Percentiles rank a stretch among this genome's conserved stretches.
These are phyloP conservation scores for Cicer bijugum DNA, from an alignment of 306 rosid genomes.

Conservation along the genomic window DNA sequence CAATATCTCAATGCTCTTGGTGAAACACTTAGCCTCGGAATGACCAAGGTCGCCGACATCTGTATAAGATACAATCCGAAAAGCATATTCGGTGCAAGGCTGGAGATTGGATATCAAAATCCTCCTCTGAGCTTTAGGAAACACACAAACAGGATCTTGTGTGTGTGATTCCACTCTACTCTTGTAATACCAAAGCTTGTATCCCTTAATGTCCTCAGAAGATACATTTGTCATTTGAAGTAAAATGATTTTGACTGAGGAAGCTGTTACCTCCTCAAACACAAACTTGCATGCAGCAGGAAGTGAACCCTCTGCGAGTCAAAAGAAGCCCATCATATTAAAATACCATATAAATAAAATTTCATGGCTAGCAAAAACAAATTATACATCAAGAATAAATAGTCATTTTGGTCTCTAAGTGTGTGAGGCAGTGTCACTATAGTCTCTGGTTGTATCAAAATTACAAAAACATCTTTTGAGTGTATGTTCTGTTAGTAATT, in stretches of 20 bases:
- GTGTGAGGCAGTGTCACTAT: too few relatives aligned
- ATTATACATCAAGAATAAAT: not conserved
- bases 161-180: conserved; percentile 68
- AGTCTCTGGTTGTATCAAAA: too few relatives aligned
- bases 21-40: conserved; percentile 96
- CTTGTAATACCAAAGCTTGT: conserved; percentile 94
- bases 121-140: conserved; percentile 87
- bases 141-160: conserved; percentile 83
- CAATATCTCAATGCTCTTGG: conserved; percentile 85
- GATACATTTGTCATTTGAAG: conserved; percentile 70
- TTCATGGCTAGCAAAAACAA: conserved; percentile 29
- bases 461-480: too few relatives aligned
- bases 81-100: conserved; percentile 92
- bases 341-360: conserved; percentile 19
- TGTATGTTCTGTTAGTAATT: too few relatives aligned
- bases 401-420: too few relatives aligned
- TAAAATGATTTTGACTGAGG: conserved; percentile 82
- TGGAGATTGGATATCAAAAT: conserved; percentile 80
- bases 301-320: conserved; percentile 84
- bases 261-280: conserved; percentile 82
- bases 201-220: conserved; percentile 69
- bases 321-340: conserved; percentile 38
- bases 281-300: conserved; percentile 99
- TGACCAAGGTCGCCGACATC: conserved; percentile 89
- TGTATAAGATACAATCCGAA: conserved; percentile 76